These are phyloP conservation scores for Ilex paraguariensis DNA, from an alignment of 305 asterid species.

Conservation along the genomic window DNA sequence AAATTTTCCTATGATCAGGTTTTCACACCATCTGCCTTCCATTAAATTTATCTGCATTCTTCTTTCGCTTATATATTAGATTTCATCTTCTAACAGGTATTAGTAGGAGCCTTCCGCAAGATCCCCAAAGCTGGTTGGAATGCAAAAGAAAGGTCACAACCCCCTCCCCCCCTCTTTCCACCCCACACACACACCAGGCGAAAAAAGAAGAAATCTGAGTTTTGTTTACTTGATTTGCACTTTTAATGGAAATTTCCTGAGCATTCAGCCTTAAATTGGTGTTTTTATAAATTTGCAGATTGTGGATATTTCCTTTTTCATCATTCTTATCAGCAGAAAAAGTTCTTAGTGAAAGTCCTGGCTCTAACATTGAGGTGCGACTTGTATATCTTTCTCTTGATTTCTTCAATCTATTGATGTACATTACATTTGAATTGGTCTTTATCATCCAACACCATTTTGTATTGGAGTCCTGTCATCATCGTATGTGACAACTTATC, in stretches of 20 bases:
- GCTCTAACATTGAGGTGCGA: conserved; percentile 63
- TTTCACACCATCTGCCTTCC: conserved; percentile 8
- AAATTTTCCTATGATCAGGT: conserved; percentile 72
- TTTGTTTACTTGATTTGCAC: not conserved
- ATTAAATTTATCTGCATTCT: conserved; percentile 6
- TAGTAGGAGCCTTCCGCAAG: conserved; percentile 63
- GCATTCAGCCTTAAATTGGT: conserved; percentile 6
- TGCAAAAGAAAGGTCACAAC: conserved; percentile 71
- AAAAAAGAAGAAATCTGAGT: not conserved
- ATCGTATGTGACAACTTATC: conserved; percentile 5
- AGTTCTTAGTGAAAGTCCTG: conserved; percentile 48
- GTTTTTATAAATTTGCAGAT: conserved; percentile 36
- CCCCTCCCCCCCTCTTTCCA: conserved; percentile 1
- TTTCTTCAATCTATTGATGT: conserved; percentile 9
- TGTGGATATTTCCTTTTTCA: conserved; percentile 88
- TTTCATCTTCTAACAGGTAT: conserved; percentile 37
- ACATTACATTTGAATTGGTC: conserved; percentile 5
- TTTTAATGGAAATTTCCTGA: not conserved
- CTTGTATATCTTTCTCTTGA: conserved; percentile 10
- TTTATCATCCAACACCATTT: conserved; percentile 16
- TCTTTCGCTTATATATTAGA: conserved; percentile 10
- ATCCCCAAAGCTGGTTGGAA: conserved; percentile 80
- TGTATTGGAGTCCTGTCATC: conserved; percentile 17
- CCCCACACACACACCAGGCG: conserved; percentile 11
- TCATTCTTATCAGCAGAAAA: conserved; percentile 70